phyloP scores from a whole-genome alignment of 2,329 filamentous ascomycete species.

The Aureobasidium melanogenum region DNA sequence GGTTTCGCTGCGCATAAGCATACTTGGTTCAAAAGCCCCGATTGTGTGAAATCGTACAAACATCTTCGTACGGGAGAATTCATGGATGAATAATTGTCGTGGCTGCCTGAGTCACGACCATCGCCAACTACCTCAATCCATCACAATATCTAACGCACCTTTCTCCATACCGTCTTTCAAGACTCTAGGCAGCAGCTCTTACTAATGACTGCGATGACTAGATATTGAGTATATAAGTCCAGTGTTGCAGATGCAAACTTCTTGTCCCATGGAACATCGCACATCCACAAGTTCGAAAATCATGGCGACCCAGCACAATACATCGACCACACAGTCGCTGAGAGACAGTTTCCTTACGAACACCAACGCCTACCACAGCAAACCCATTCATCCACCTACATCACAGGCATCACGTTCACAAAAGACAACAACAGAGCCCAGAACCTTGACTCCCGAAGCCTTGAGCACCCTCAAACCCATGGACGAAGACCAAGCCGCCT shows the following conservation, averaged over 20 bases:
- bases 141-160: not conserved
- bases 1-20: constrained; percentile 37
- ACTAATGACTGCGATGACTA: not conserved
- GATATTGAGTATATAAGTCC: not conserved
- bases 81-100: not conserved
- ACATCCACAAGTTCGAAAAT: not conserved
- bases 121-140: not conserved
- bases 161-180: not conserved
- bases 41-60: constrained; percentile 31
- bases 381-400: not conserved
- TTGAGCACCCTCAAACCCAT: not conserved
- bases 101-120: not conserved
- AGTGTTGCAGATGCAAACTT: not conserved
- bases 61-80: constrained; percentile 15
- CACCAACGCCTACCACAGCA: not conserved
- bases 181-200: not conserved
- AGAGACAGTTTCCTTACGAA: not conserved
- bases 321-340: not conserved
- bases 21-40: constrained; percentile 34
- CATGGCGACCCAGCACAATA: not conserved
- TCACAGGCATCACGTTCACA: not conserved
- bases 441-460: not conserved
- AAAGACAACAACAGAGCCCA: not conserved
- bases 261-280: not conserved
- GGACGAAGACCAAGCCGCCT: not conserved